Conservation (phyloP, 78 protist genomes). For the Dictyostelium capitatum region DNA sequence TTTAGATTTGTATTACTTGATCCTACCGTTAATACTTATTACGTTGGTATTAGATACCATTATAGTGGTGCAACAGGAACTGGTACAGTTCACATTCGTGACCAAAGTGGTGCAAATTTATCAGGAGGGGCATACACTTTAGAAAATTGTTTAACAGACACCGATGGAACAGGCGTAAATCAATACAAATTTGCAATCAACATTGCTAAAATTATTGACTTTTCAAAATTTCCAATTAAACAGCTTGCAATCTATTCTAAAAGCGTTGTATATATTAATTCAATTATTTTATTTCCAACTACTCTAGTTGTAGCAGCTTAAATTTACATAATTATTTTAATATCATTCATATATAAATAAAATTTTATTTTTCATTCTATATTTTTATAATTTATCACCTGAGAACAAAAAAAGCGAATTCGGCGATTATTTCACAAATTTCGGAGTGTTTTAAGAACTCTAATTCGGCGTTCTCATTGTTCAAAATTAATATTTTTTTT, state of each 20-base stretch:
- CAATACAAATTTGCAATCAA: neutral
- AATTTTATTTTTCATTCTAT: too few species aligned
- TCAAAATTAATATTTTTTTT: too few species aligned
- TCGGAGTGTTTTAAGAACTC: too few species aligned
- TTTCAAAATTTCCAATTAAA: neutral
- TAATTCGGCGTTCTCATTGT: too few species aligned
- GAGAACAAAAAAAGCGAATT: too few species aligned
- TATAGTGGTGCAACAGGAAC: neutral
- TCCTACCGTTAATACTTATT: neutral
- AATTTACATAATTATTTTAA: too few species aligned
- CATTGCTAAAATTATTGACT: neutral
- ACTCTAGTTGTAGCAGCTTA: too few species aligned
- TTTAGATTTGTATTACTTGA: neutral
- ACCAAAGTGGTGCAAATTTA: too few species aligned
- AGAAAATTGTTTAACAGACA: neutral
- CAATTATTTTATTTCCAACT: neutral
- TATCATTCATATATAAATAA: too few species aligned
- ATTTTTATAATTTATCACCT: too few species aligned
- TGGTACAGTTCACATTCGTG: neutral
- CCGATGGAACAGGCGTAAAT: neutral
- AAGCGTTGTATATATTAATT: neutral
- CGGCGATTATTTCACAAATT: too few species aligned
- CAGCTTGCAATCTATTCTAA: neutral
- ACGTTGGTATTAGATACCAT: neutral
- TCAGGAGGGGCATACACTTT: neutral